These are phyloP conservation scores for Pelargonium australe DNA, from an alignment of 441 rosid species.

Conservation along the genomic window DNA sequence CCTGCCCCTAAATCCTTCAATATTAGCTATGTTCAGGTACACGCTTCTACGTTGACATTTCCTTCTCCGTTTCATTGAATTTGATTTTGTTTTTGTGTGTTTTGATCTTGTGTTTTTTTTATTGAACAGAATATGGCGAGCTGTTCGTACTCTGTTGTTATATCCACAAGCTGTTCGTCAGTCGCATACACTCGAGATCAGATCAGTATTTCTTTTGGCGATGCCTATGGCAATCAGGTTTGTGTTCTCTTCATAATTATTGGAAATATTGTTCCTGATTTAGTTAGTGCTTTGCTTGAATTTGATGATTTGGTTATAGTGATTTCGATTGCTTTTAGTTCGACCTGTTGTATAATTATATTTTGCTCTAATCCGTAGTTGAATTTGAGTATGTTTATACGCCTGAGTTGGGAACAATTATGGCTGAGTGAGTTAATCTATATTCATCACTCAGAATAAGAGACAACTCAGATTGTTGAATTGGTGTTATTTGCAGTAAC, in stretches of 20 bases:
- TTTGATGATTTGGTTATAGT: background rate
- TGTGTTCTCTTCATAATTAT: background rate
- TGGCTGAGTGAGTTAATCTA: background rate
- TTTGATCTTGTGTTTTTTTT: background rate
- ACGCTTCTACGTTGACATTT: background rate
- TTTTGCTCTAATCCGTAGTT: slow-evolving; percentile 2
- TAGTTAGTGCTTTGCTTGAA: too few relatives aligned
- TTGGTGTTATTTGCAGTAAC: background rate
- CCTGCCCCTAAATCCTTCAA: slow-evolving; percentile 37
- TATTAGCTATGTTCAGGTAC: slow-evolving; percentile 63
- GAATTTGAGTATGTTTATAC: background rate
- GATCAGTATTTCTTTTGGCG: slow-evolving; percentile 60
- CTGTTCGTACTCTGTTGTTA: slow-evolving; percentile 44
- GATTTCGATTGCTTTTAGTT: background rate
- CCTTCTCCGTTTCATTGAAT: background rate
- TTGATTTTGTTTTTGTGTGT: background rate
- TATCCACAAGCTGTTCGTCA: slow-evolving; percentile 61
- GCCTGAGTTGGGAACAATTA: background rate
- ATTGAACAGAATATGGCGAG: slow-evolving; percentile 36
- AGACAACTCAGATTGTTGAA: too few relatives aligned
- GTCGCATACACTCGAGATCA: slow-evolving; percentile 47
- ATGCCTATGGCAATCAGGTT: slow-evolving; percentile 64
- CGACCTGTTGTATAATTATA: background rate
- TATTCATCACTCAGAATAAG: background rate
- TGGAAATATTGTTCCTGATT: too few relatives aligned